Evolutionary conservation across 2,329 filamentous ascomycete species (phyloP), one percentile per base, ranked within the genome.

Genomic region (Fusarium buxicola): DNA sequence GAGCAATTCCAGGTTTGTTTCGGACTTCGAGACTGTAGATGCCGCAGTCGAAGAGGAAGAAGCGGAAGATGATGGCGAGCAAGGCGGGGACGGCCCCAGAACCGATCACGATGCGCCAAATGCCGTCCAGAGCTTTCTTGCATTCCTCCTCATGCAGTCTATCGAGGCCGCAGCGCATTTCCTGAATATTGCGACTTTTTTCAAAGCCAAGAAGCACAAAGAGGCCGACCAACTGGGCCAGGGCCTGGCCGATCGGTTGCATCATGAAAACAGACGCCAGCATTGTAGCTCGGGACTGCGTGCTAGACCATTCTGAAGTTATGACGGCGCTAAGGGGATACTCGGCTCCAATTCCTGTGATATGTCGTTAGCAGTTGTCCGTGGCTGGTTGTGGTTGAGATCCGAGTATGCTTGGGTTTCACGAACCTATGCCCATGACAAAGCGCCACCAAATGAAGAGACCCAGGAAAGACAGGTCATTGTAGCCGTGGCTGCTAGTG

Each of bases 271-370:
- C 87, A 4, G 82, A 83, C 7, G 88, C 85, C 63, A 91, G 78
- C 88, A 90, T 90, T 16, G 82, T 85, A n/a, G 84, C 84, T 44
- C 88, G 79, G n/a, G 87, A 86, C 43, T 82, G 84, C 0, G 86
- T 89, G 49, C 82, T 84, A 6, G 83, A 78, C 78, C 82, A 90
- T 79, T 91, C 89, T 1, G 88, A 84, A 0, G 87, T 89, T 30
- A 91, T 91, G 8, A 90, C 84, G 0, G 88, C 87, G 39, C 82
- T 86, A 3, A 91, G 76, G 1, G 89, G 88, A 70, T 90, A 90
- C 73, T 90, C 87, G 13, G 85, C 87, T n/a, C 87, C 86, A 30
- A 89, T 87, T 1, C 86, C 86, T 82, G 31, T 34, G 16, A 21
- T 15, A 28, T 8, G 44, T 16, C 13, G 48, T 65, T 21, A 68